Conservation (phyloP, 2,329 filamentous ascomycete species). For the Penicillium sp. region DNA sequence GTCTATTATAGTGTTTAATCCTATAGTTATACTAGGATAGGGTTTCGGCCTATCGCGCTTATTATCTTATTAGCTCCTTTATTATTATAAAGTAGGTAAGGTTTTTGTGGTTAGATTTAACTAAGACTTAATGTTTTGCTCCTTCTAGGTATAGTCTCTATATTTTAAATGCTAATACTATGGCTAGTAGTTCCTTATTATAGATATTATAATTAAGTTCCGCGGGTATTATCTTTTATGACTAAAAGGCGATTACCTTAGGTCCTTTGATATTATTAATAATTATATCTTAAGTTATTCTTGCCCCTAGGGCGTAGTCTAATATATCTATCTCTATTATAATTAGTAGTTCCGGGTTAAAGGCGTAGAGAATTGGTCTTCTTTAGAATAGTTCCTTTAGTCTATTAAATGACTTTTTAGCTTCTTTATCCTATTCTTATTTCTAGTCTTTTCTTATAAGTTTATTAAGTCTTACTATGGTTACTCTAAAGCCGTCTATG, state of each 20-base stretch:
- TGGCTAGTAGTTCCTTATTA: background rate
- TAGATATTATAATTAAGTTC: background rate
- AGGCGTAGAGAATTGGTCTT: background rate
- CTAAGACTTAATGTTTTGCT: background rate
- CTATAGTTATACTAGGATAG: background rate
- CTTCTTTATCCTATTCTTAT: background rate
- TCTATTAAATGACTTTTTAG: background rate
- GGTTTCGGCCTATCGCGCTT: background rate
- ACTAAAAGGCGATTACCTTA: background rate
- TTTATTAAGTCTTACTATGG: background rate
- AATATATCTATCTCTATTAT: background rate
- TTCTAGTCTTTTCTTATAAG: background rate
- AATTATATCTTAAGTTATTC: background rate
- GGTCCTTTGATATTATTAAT: background rate
- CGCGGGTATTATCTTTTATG: background rate
- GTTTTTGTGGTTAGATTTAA: conserved; percentile 6
- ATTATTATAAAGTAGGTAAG: conserved; percentile 1
- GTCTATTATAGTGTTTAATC: background rate
- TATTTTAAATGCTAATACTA: background rate
- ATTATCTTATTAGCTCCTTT: background rate
- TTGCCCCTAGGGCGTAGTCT: background rate
- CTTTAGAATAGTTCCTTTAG: background rate
- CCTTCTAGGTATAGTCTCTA: conserved; percentile 1
- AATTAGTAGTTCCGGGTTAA: background rate
- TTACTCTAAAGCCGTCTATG: background rate